phyloP scores from a whole-genome alignment of 1,284 basidiomycete genomes.

The Irpex lacteus region DNA sequence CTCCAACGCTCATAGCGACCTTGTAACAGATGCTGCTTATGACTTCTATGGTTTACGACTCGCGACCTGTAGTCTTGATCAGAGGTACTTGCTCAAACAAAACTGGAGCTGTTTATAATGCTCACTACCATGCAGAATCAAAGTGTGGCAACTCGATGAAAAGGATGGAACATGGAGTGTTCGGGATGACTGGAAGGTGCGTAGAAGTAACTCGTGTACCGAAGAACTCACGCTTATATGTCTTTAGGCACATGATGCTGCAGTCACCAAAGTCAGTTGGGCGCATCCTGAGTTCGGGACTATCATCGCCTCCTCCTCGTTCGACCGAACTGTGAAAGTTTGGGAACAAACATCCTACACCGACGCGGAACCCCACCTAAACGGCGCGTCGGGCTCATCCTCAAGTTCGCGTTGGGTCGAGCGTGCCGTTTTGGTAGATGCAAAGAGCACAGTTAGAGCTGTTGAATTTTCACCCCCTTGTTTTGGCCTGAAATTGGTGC shows the following conservation, averaged over 20 bases:
- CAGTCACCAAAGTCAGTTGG: conserved; percentile 81
- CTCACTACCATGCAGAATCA: conserved; percentile 52
- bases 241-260: conserved; percentile 82
- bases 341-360: conserved; percentile 72
- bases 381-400: conserved; percentile 26
- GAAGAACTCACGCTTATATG: neutral
- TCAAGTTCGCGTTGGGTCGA: conserved; percentile 65
- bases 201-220: conserved; percentile 16
- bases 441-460: conserved; percentile 78
- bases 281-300: conserved; percentile 88
- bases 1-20: conserved; percentile 71
- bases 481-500: conserved; percentile 83
- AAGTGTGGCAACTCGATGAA: conserved; percentile 78
- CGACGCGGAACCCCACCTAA: conserved; percentile 32
- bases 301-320: conserved; percentile 80
- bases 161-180: conserved; percentile 67
- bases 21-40: conserved; percentile 82
- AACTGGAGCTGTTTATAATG: neutral
- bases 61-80: conserved; percentile 76
- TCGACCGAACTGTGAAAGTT: conserved; percentile 86
- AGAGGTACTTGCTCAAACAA: conserved; percentile 44
- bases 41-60: conserved; percentile 86
- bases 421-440: conserved; percentile 73
- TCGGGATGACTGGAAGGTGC: conserved; percentile 87
- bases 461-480: conserved; percentile 86